These are phyloP conservation scores for Dissophora globulifera DNA, from an alignment of 192 early-diverging fungal genomes.

Conservation along the genomic window DNA sequence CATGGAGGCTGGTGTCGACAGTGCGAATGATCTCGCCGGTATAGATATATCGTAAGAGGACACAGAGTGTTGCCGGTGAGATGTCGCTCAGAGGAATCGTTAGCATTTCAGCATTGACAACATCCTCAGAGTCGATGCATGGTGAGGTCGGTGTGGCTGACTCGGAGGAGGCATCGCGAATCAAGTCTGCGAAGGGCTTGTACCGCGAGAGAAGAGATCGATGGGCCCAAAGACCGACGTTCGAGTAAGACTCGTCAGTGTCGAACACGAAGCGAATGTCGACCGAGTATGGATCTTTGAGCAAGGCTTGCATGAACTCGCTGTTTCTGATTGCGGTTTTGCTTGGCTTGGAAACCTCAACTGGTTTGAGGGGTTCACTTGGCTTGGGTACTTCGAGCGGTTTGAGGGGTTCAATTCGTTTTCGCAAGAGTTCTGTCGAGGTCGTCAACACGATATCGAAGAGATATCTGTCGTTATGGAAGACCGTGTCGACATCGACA, in stretches of 20 bases:
- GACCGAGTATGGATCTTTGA: constrained; percentile 10
- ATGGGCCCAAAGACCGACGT: constrained; percentile 16
- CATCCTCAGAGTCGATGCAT: background rate
- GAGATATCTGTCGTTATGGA: background rate
- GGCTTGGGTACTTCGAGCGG: too few species aligned
- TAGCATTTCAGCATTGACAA: too few species aligned
- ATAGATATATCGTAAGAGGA: constrained; percentile 8
- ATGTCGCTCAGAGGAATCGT: too few species aligned
- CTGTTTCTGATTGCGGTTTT: too few species aligned
- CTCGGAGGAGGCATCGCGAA: background rate
- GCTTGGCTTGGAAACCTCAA: background rate
- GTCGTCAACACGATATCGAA: background rate
- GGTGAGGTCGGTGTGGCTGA: background rate
- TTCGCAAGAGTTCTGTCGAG: too few species aligned
- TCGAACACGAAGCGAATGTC: constrained; percentile 6
- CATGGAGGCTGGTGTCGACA: background rate
- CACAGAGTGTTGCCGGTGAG: too few species aligned
- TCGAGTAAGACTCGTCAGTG: constrained; percentile 2
- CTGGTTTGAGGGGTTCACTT: too few species aligned
- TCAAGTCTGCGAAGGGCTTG: background rate
- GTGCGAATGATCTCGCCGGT: constrained; percentile 3
- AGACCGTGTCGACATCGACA: background rate
- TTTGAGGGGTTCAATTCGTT: too few species aligned
- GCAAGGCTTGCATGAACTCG: constrained; percentile 5
- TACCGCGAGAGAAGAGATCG: constrained; percentile 10